phyloP scores from a whole-genome alignment of 177 flowering plant genomes.

The Tripterygium wilfordii region DNA sequence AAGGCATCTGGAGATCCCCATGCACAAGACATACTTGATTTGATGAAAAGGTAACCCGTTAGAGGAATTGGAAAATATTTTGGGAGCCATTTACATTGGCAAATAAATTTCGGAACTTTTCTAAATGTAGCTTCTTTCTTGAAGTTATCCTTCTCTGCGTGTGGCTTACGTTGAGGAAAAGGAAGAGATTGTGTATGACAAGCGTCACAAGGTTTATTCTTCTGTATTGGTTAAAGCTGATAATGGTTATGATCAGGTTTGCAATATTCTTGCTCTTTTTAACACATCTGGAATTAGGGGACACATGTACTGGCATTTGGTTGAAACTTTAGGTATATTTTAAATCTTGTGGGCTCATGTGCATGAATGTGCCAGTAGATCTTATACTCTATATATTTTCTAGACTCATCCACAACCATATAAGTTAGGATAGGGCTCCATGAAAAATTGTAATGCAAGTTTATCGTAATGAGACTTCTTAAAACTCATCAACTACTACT shows the following conservation, averaged over 20 bases:
- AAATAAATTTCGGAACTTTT: not conserved
- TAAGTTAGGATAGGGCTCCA: too few relatives aligned
- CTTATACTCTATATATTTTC: too few relatives aligned
- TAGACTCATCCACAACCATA: too few relatives aligned
- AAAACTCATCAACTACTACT: too few relatives aligned
- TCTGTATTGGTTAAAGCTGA: constrained; percentile 76
- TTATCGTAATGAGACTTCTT: too few relatives aligned
- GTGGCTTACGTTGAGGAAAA: constrained; percentile 97
- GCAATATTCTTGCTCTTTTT: not conserved
- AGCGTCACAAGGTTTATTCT: constrained; percentile 55
- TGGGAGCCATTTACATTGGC: not conserved
- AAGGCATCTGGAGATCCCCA: constrained; percentile 69
- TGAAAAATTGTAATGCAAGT: too few relatives aligned
- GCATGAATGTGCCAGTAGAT: too few relatives aligned
- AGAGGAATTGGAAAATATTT: not conserved
- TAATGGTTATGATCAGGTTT: constrained; percentile 78
- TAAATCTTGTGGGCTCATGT: too few relatives aligned
- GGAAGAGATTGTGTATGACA: constrained; percentile 41
- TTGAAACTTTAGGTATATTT: too few relatives aligned
- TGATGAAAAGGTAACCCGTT: constrained; percentile 63
- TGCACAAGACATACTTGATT: constrained; percentile 68
- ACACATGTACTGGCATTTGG: too few relatives aligned
- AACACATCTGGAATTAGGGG: not conserved
- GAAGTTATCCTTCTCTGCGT: constrained; percentile 82
- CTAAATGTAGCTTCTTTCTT: constrained; percentile 10